phyloP scores from a whole-genome alignment of 2,329 filamentous ascomycete species.

The Phaeosphaeriaceae sp. region DNA sequence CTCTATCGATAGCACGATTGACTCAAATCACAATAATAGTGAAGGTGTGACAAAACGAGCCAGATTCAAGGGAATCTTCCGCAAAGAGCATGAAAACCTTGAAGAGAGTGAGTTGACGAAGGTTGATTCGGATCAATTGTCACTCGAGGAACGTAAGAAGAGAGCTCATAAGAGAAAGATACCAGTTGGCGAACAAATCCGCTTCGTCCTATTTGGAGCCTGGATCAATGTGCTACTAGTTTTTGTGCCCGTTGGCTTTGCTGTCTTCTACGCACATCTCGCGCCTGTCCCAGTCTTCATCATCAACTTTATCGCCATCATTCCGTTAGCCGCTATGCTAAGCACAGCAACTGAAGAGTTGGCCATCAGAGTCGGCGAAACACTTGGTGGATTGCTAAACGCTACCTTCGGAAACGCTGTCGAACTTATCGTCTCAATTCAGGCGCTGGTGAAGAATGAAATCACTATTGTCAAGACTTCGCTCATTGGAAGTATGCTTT shows the following conservation, averaged over 20 bases:
- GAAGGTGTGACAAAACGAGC: constrained; percentile 28
- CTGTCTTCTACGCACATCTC: constrained; percentile 66
- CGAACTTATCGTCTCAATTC: constrained; percentile 86
- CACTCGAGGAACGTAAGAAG: constrained; percentile 40
- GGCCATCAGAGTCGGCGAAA: constrained; percentile 77
- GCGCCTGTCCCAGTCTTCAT: constrained; percentile 66
- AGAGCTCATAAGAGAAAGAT: constrained; percentile 43
- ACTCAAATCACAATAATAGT: constrained; percentile 13
- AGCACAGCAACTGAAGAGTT: constrained; percentile 92
- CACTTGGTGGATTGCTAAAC: constrained; percentile 85
- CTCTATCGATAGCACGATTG: constrained; percentile 31
- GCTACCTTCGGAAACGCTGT: constrained; percentile 92
- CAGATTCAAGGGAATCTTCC: constrained; percentile 42
- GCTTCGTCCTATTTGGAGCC: constrained; percentile 77
- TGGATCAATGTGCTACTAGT: constrained; percentile 87
- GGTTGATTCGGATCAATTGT: constrained; percentile 31
- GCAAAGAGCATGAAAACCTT: constrained; percentile 29
- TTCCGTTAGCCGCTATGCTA: constrained; percentile 85
- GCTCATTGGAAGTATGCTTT: constrained; percentile 88
- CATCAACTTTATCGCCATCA: constrained; percentile 92
- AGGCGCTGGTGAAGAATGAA: constrained; percentile 76
- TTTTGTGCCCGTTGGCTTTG: constrained; percentile 78
- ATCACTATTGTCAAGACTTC: constrained; percentile 91
- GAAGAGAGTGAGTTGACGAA: constrained; percentile 22
- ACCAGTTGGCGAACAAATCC: constrained; percentile 61